A percentile compares a stretch with the other conserved stretches of the same genome.
phyloP scores from a whole-genome alignment of 805 yeast genomes.

The Candida ovalis region DNA sequence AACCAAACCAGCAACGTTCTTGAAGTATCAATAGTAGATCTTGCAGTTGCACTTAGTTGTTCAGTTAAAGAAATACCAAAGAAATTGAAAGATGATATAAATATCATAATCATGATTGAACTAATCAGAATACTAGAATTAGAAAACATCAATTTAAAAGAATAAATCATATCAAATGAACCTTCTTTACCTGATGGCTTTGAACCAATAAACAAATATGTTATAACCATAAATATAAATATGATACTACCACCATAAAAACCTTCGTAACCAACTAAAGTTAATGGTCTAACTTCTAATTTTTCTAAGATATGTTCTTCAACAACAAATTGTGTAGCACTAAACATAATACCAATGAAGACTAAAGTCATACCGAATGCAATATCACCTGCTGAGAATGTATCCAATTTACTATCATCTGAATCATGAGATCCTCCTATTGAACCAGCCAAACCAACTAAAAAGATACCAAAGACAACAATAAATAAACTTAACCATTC shows the following conservation, averaged over 20 bases:
- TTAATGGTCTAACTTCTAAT: constrained; percentile 54
- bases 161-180: constrained; percentile 51
- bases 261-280: constrained; percentile 73
- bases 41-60: constrained; percentile 65
- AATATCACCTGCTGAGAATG: constrained; percentile 24
- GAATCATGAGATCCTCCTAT: constrained; percentile 21
- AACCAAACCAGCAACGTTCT: constrained; percentile 75
- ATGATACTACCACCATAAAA: constrained; percentile 54
- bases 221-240: constrained; percentile 39
- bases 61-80: constrained; percentile 70
- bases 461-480: constrained; percentile 65
- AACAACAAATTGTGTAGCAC: constrained; percentile 73
- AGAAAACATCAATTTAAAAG: constrained; percentile 46
- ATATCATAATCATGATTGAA: constrained; percentile 63
- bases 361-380: constrained; percentile 56
- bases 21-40: constrained; percentile 76
- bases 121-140: constrained; percentile 42
- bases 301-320: constrained; percentile 64
- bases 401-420: constrained; percentile 4
- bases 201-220: constrained; percentile 40
- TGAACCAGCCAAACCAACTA: constrained; percentile 72
- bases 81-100: constrained; percentile 68
- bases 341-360: constrained; percentile 58
- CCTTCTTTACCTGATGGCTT: constrained; percentile 39
- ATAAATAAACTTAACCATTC: constrained; percentile 67